These are phyloP conservation scores for Ettlia oleoabundans DNA, from an alignment of 139 green algal species.

Conservation along the genomic window DNA sequence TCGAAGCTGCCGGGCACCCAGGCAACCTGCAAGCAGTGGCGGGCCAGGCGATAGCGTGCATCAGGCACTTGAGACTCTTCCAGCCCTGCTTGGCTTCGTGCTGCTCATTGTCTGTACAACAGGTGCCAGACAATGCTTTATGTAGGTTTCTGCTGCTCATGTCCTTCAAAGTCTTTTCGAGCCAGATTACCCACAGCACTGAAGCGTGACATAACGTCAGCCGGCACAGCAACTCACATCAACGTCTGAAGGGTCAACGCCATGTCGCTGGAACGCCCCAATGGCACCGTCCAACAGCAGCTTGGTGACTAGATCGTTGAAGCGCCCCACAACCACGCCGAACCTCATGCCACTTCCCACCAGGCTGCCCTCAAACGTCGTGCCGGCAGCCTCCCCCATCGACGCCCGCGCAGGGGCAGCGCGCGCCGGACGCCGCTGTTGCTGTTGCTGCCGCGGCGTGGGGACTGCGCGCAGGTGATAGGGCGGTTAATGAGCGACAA, in stretches of 20 bases:
- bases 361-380: conserved; percentile 42
- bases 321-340: conserved; percentile 87
- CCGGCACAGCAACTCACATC: conserved; percentile 69
- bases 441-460: neutral
- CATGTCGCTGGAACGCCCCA: conserved; percentile 80
- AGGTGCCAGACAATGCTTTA: too few relatives aligned
- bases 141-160: too few relatives aligned
- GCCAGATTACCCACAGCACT: neutral
- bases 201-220: neutral
- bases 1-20: conserved; percentile 98
- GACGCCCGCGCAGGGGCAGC: neutral
- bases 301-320: conserved; percentile 98
- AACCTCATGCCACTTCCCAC: conserved; percentile 49
- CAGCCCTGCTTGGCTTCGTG: too few relatives aligned
- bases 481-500: too few relatives aligned
- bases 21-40: conserved; percentile 74
- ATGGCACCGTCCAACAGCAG: conserved; percentile 84
- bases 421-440: conserved; percentile 2
- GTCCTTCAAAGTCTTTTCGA: too few relatives aligned
- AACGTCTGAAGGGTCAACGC: conserved; percentile 60
- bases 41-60: neutral
- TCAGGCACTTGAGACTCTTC: too few relatives aligned
- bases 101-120: too few relatives aligned
- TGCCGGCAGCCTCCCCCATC: neutral
- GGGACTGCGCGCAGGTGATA: neutral